Percentiles rank a stretch among this genome's conserved stretches.
phyloP scores from a whole-genome alignment of 2,329 filamentous ascomycete species.

The Pyrenophora teres region DNA sequence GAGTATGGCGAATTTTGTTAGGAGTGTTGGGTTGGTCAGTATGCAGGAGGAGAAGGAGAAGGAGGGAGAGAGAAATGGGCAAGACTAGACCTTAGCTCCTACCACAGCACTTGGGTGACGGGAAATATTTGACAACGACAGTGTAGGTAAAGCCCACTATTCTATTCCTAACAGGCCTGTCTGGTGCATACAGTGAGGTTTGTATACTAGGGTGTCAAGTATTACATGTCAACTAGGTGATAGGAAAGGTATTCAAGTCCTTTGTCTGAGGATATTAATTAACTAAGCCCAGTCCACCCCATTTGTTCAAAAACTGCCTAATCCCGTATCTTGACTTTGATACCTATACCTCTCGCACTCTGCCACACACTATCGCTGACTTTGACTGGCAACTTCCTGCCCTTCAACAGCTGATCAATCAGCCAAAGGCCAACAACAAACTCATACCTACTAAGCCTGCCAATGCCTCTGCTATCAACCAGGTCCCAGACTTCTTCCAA shows the following conservation, averaged over 20 bases:
- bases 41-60: not conserved
- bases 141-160: too few species aligned
- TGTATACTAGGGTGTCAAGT: too few species aligned
- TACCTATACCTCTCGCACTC: slow-evolving; percentile 60
- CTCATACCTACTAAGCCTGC: slow-evolving; percentile 67
- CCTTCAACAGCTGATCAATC: slow-evolving; percentile 78
- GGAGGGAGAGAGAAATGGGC: not conserved
- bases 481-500: slow-evolving; percentile 78
- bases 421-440: slow-evolving; percentile 86
- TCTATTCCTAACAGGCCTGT: too few species aligned
- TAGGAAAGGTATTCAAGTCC: too few species aligned
- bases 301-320: too few species aligned
- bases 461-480: slow-evolving; percentile 63
- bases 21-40: slow-evolving; percentile 35
- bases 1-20: slow-evolving; percentile 61
- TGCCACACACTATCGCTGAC: slow-evolving; percentile 78
- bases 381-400: slow-evolving; percentile 73
- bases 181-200: too few species aligned
- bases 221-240: too few species aligned
- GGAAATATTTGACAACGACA: too few species aligned
- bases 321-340: slow-evolving; percentile 40
- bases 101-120: too few species aligned
- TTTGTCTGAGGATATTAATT: too few species aligned
- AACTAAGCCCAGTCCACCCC: too few species aligned
- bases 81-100: not conserved